A percentile compares a stretch with the other conserved stretches of the same genome.
phyloP scores from a whole-genome alignment of 345 rosid genomes.

The Citropsis articulata region DNA sequence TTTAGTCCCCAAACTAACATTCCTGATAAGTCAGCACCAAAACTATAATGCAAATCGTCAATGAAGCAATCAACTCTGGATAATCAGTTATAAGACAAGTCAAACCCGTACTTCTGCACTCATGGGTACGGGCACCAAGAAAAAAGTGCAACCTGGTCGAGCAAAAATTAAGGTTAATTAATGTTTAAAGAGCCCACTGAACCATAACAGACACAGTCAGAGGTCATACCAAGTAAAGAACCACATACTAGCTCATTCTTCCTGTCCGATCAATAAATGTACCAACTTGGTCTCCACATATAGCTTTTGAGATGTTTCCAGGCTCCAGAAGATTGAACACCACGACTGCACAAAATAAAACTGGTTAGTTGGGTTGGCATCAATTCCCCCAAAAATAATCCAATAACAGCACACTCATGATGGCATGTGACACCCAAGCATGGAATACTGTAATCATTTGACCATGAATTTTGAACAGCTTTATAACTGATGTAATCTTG shows the following conservation, averaged over 20 bases:
- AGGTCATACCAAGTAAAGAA: constrained; percentile 21
- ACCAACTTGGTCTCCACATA: constrained; percentile 49
- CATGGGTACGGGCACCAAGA: neutral
- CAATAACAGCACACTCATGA: neutral
- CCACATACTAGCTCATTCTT: constrained; percentile 6
- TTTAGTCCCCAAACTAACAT: neutral
- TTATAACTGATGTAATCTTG: neutral
- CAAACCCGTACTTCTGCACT: neutral
- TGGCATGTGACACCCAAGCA: neutral
- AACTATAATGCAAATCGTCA: neutral
- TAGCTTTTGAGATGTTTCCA: constrained; percentile 44
- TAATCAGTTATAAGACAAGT: neutral
- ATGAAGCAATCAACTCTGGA: constrained; percentile 1
- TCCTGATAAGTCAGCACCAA: neutral
- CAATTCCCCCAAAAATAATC: neutral
- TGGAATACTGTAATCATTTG: neutral
- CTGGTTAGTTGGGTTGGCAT: neutral
- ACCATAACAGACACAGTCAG: neutral
- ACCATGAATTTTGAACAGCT: neutral
- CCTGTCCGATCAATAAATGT: constrained; percentile 41
- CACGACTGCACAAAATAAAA: constrained; percentile 29
- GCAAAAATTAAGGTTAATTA: neutral
- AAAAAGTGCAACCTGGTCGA: neutral
- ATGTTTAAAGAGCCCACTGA: neutral
- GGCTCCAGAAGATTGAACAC: constrained; percentile 43